Evolutionary conservation across 345 rosid genomes (phyloP).

Genomic region (Euclidium syriacum): DNA sequence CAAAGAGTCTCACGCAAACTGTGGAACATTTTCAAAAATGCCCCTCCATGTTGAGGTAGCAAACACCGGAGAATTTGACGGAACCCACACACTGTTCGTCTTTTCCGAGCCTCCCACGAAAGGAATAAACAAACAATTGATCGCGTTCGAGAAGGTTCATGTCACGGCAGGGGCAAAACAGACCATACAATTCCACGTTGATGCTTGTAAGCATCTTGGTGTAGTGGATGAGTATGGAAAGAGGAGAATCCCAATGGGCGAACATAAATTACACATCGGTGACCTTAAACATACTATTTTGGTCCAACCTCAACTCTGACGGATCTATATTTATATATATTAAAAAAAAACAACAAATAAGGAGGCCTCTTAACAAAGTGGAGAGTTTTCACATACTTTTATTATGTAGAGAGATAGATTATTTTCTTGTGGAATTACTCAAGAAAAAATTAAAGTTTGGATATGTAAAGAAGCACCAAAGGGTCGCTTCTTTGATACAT

Average conservation of each 20-base stretch:
- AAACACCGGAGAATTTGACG: constrained; percentile 67
- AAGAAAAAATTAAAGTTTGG: constrained; percentile 3
- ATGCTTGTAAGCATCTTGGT: constrained; percentile 75
- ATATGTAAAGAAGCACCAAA: constrained; percentile 23
- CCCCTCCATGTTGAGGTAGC: constrained; percentile 51
- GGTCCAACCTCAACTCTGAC: constrained; percentile 45
- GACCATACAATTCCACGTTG: constrained; percentile 43
- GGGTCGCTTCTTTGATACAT: constrained; percentile 24
- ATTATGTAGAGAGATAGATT: neutral
- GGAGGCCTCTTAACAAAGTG: constrained; percentile 1
- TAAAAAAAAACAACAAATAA: constrained; percentile 16
- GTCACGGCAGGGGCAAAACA: constrained; percentile 48
- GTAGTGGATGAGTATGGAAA: constrained; percentile 67
- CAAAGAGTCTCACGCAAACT: constrained; percentile 52
- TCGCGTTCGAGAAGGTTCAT: constrained; percentile 65
- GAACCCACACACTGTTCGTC: constrained; percentile 70
- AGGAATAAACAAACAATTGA: constrained; percentile 52
- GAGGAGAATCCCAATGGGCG: constrained; percentile 86
- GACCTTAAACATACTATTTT: constrained; percentile 76
- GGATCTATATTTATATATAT: constrained; percentile 26
- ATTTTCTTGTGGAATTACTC: constrained; percentile 3
- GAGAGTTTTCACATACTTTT: constrained; percentile 17
- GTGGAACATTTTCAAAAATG: constrained; percentile 35
- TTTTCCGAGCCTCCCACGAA: constrained; percentile 53
- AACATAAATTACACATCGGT: constrained; percentile 67